A percentile compares a stretch with the other conserved stretches of the same genome.
Conservation (phyloP, 2,329 filamentous ascomycete species). For the Coccinonectria pachysandricola region DNA sequence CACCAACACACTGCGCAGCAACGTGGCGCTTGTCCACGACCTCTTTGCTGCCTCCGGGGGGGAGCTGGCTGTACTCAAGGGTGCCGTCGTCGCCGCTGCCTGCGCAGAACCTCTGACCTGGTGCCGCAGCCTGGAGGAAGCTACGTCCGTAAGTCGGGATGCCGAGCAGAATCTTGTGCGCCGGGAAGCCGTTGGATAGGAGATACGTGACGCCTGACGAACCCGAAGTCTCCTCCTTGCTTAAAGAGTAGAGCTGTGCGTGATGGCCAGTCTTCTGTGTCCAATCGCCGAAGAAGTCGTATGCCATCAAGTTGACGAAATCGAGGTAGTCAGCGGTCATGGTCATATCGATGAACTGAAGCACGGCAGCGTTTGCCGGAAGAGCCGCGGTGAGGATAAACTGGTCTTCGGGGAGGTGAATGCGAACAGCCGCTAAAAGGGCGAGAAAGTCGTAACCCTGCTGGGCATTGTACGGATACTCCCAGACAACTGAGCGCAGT, state of each 20-base stretch:
- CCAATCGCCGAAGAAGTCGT: slow-evolving; percentile 71
- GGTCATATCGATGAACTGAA: slow-evolving; percentile 59
- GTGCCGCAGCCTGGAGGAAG: slow-evolving; percentile 55
- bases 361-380: slow-evolving; percentile 53
- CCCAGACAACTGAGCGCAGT: slow-evolving; percentile 59
- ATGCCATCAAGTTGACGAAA: slow-evolving; percentile 69
- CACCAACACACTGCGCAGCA: slow-evolving; percentile 62
- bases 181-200: slow-evolving; percentile 53
- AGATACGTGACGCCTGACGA: slow-evolving; percentile 57
- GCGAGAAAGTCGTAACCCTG: slow-evolving; percentile 62
- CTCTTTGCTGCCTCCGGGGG: slow-evolving; percentile 51
- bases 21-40: slow-evolving; percentile 55
- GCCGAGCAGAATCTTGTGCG: slow-evolving; percentile 63
- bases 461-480: slow-evolving; percentile 56
- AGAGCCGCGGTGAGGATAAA: slow-evolving; percentile 65
- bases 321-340: slow-evolving; percentile 57
- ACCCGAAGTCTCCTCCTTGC: slow-evolving; percentile 53
- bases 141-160: slow-evolving; percentile 67
- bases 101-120: slow-evolving; percentile 51
- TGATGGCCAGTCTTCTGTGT: slow-evolving; percentile 60
- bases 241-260: slow-evolving; percentile 58
- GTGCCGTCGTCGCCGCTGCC: slow-evolving; percentile 54
- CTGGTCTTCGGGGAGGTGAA: slow-evolving; percentile 55
- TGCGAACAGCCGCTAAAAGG: slow-evolving; percentile 55
- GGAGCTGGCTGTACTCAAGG: slow-evolving; percentile 65